A percentile compares a stretch with the other conserved stretches of the same genome.
Conservation (phyloP, 345 rosid species). For the Camelina sativa region DNA sequence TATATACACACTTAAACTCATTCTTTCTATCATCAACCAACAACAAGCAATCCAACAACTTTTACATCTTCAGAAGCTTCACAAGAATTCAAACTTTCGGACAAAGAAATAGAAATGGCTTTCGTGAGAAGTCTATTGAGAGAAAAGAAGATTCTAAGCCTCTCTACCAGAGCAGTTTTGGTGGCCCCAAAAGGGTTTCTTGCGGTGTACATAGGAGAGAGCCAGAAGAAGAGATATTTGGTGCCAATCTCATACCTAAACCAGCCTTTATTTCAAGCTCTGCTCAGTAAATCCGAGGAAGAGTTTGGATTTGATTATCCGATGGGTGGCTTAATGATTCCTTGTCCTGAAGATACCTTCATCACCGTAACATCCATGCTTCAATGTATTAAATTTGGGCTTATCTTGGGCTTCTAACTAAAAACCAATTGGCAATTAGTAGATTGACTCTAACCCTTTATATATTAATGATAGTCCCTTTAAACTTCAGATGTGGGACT, state of each 20-base stretch:
- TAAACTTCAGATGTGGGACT: too few relatives aligned
- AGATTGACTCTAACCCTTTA: too few relatives aligned
- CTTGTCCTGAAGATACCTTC: slow-evolving; percentile 56
- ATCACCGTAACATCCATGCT: slow-evolving; percentile 44
- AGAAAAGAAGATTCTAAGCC: slow-evolving; percentile 11
- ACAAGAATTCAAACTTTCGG: neutral
- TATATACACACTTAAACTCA: slow-evolving; percentile 16
- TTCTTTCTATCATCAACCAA: slow-evolving; percentile 19
- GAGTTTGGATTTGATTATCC: slow-evolving; percentile 58
- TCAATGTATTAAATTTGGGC: too few relatives aligned
- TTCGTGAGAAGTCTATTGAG: slow-evolving; percentile 20
- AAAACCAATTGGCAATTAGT: too few relatives aligned
- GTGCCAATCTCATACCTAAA: slow-evolving; percentile 52
- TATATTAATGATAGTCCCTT: too few relatives aligned
- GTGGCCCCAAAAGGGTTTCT: slow-evolving; percentile 44
- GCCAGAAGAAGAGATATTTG: slow-evolving; percentile 46
- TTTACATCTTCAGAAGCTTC: slow-evolving; percentile 11
- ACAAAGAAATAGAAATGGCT: slow-evolving; percentile 32
- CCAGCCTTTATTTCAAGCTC: slow-evolving; percentile 48
- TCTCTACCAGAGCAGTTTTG: neutral
- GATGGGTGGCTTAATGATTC: slow-evolving; percentile 58
- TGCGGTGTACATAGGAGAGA: slow-evolving; percentile 56
- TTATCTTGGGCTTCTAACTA: too few relatives aligned
- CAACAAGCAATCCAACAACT: slow-evolving; percentile 1
- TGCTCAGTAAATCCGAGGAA: slow-evolving; percentile 54